phyloP scores from a whole-genome alignment of 495 filamentous ascomycete genomes.

The Hypoxylon fragiforme region DNA sequence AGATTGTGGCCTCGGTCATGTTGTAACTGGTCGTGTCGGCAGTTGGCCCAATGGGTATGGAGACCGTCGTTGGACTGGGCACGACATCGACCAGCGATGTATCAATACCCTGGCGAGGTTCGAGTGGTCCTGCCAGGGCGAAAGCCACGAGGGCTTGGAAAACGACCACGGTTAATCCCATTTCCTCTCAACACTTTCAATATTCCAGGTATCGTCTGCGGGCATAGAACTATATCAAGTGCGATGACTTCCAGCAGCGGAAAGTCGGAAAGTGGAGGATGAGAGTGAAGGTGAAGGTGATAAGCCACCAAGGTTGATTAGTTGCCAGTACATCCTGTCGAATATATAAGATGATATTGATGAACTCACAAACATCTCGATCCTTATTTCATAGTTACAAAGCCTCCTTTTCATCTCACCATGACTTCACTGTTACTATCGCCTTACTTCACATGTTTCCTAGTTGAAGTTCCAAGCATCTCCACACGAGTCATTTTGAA shows the following conservation, averaged over 20 bases:
- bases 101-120: slow-evolving; percentile 30
- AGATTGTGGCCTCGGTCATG: slow-evolving; percentile 21
- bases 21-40: slow-evolving; percentile 23
- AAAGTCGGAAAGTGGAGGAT: too few relatives aligned
- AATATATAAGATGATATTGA: too few relatives aligned
- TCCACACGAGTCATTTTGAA: slow-evolving; percentile 4
- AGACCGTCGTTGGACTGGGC: slow-evolving; percentile 16
- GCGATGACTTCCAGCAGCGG: background rate
- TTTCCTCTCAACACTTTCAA: background rate
- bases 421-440: slow-evolving; percentile 1
- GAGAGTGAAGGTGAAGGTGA: too few relatives aligned
- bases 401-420: background rate
- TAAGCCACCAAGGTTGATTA: too few relatives aligned
- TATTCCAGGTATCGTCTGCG: background rate
- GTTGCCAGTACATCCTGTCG: too few relatives aligned
- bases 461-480: background rate
- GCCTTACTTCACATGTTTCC: slow-evolving; percentile 5
- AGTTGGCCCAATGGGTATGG: slow-evolving; percentile 22
- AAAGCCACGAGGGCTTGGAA: slow-evolving; percentile 14
- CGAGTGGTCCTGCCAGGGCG: slow-evolving; percentile 16
- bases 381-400: slow-evolving; percentile 1
- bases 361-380: too few relatives aligned
- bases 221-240: background rate
- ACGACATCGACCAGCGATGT: slow-evolving; percentile 19
- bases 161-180: slow-evolving; percentile 15